Percentiles rank a stretch among this genome's conserved stretches.
These are phyloP conservation scores for Xylaria sp. DNA, from an alignment of 2,329 filamentous ascomycete species.

Conservation along the genomic window DNA sequence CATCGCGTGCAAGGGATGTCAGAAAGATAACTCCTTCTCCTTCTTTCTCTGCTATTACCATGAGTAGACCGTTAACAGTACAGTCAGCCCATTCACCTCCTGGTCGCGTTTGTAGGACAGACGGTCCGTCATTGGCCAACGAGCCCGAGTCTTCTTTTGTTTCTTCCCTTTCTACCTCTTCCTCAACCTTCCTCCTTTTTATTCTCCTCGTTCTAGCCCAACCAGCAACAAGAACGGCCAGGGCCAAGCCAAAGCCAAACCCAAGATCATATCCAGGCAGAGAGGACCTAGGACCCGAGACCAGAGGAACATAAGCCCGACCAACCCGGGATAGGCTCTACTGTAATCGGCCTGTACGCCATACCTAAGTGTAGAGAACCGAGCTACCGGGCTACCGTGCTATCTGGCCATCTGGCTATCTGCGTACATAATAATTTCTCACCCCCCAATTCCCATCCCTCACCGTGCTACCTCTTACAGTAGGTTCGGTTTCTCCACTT, in stretches of 20 bases:
- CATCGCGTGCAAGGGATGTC: conserved; percentile 17
- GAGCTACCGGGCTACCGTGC: conserved; percentile 4
- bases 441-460: conserved; percentile 18
- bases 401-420: conserved; percentile 3
- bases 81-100: conserved; percentile 5
- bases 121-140: conserved; percentile 36
- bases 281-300: conserved; percentile 5
- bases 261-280: neutral
- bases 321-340: conserved; percentile 14
- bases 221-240: neutral
- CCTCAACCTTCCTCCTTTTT: neutral
- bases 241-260: neutral
- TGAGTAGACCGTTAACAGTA: neutral
- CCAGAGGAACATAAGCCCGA: conserved; percentile 7
- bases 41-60: neutral
- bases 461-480: conserved; percentile 15
- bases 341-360: conserved; percentile 1
- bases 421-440: conserved; percentile 25
- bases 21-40: neutral
- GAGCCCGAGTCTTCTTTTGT: conserved; percentile 14
- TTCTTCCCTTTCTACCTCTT: neutral
- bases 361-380: conserved; percentile 1
- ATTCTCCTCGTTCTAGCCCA: conserved; percentile 14
- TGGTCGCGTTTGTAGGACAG: conserved; percentile 44
- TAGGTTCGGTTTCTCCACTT: conserved; percentile 29